A percentile compares a stretch with the other conserved stretches of the same genome.
Evolutionary conservation across 495 filamentous ascomycete species (phyloP).

Genomic region (Aspergillus egyptiacus): DNA sequence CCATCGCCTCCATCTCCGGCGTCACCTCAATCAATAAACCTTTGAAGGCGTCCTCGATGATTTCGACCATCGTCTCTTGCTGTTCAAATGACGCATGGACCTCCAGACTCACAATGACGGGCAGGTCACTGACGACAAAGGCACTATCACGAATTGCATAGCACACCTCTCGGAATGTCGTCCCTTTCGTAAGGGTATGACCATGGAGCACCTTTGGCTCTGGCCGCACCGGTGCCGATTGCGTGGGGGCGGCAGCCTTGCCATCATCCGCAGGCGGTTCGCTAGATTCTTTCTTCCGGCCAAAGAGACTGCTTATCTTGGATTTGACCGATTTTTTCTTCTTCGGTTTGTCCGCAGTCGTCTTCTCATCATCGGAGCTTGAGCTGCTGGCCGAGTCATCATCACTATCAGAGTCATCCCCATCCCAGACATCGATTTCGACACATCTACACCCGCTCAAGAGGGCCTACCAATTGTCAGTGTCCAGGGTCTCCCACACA

Average conservation of each 20-base stretch:
- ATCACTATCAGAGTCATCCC: slow-evolving; percentile 46
- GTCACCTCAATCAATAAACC: slow-evolving; percentile 59
- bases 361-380: slow-evolving; percentile 18
- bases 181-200: slow-evolving; percentile 81
- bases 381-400: slow-evolving; percentile 23
- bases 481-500: no score
- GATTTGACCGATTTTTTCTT: slow-evolving; percentile 24
- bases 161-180: slow-evolving; percentile 80
- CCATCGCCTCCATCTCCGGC: slow-evolving; percentile 39
- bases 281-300: slow-evolving; percentile 16
- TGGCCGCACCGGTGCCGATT: slow-evolving; percentile 26
- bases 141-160: slow-evolving; percentile 69
- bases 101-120: slow-evolving; percentile 84
- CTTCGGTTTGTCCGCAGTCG: slow-evolving; percentile 19
- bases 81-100: slow-evolving; percentile 74
- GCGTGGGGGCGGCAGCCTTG: slow-evolving; percentile 25
- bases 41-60: slow-evolving; percentile 75
- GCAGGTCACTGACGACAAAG: slow-evolving; percentile 67
- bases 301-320: slow-evolving; percentile 23
- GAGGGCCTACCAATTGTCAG: slow-evolving; percentile 46
- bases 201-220: slow-evolving; percentile 85
- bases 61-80: slow-evolving; percentile 82
- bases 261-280: neutral
- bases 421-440: slow-evolving; percentile 96
- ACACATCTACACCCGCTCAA: slow-evolving; percentile 83